Evolutionary conservation across 495 filamentous ascomycete genomes (phyloP).

Genomic region (Pyrenula aspistea): DNA sequence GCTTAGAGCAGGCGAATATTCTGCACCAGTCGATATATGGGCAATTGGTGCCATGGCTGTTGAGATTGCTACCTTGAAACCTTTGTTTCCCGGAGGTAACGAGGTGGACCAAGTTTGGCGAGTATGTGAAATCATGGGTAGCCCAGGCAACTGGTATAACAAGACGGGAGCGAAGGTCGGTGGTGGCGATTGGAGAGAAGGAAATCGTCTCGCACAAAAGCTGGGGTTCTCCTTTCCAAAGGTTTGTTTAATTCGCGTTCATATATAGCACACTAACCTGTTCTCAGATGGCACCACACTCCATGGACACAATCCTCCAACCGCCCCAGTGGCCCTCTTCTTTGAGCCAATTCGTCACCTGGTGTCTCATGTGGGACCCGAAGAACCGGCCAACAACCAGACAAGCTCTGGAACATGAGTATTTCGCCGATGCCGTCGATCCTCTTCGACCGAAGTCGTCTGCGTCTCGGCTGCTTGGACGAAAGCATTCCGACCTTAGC

Average conservation of each 20-base stretch:
- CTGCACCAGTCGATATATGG: constrained; percentile 97
- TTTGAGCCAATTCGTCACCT: constrained; percentile 85
- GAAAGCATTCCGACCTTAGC: constrained; percentile 76
- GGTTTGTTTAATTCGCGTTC: constrained; percentile 19
- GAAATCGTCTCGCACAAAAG: constrained; percentile 82
- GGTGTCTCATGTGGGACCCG: constrained; percentile 99
- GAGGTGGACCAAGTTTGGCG: constrained; percentile 99
- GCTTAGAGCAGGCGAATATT: constrained; percentile 91
- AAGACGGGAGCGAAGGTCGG: constrained; percentile 78
- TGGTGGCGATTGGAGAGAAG: constrained; percentile 96
- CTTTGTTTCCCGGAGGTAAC: constrained; percentile 92
- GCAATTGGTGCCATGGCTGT: constrained; percentile 98
- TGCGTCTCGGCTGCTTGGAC: constrained; percentile 67
- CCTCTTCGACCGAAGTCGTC: constrained; percentile 87
- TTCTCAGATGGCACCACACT: constrained; percentile 83
- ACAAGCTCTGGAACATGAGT: constrained; percentile 87
- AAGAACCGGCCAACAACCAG: constrained; percentile 86
- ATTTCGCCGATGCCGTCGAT: constrained; percentile 91
- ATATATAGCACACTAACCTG: constrained; percentile 13
- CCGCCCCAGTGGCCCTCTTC: constrained; percentile 83
- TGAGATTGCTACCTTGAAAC: constrained; percentile 94
- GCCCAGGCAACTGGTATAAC: constrained; percentile 95
- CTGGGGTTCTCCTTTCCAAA: constrained; percentile 97
- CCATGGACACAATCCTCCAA: constrained; percentile 89
- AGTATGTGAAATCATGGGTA: constrained; percentile 99